These are phyloP conservation scores for Cutaneotrichosporon sp. DNA, from an alignment of 1,284 basidiomycete genomes.

Conservation along the genomic window DNA sequence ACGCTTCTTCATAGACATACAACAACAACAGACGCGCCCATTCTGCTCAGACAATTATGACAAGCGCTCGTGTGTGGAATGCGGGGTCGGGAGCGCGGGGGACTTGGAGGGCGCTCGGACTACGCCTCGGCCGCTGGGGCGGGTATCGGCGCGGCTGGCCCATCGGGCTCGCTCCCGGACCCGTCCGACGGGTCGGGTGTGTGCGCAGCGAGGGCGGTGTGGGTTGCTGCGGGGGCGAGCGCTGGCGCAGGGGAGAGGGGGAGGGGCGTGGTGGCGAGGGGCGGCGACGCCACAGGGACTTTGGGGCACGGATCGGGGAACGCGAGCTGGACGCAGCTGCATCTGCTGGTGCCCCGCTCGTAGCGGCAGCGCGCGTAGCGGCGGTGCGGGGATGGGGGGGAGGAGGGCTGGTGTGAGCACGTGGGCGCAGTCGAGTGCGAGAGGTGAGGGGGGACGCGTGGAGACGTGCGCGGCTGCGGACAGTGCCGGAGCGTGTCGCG, in stretches of 20 bases:
- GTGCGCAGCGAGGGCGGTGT: neutral
- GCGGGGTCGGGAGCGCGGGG: too few relatives aligned
- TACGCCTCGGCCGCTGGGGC: too few relatives aligned
- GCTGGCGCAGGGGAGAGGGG: too few relatives aligned
- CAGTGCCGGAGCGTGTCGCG: too few relatives aligned
- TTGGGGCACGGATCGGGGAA: neutral
- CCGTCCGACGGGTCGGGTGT: neutral
- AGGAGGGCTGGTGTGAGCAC: neutral
- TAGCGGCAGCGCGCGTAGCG: neutral
- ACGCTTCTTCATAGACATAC: too few relatives aligned
- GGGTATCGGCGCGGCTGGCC: neutral
- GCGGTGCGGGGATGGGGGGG: neutral
- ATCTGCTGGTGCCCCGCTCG: neutral
- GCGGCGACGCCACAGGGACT: neutral
- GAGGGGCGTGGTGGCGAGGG: neutral
- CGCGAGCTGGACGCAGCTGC: neutral
- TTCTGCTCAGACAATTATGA: too few relatives aligned
- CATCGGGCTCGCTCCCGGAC: neutral
- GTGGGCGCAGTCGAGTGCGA: too few relatives aligned
- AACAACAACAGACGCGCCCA: too few relatives aligned
- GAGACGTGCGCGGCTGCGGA: too few relatives aligned
- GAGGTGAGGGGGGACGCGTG: neutral
- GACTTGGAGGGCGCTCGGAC: too few relatives aligned
- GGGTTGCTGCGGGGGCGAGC: too few relatives aligned
- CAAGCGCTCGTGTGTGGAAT: too few relatives aligned